A percentile compares a stretch with the other conserved stretches of the same genome.
Conservation (phyloP, 1,284 basidiomycete species). For the Stereum hirsutum region DNA sequence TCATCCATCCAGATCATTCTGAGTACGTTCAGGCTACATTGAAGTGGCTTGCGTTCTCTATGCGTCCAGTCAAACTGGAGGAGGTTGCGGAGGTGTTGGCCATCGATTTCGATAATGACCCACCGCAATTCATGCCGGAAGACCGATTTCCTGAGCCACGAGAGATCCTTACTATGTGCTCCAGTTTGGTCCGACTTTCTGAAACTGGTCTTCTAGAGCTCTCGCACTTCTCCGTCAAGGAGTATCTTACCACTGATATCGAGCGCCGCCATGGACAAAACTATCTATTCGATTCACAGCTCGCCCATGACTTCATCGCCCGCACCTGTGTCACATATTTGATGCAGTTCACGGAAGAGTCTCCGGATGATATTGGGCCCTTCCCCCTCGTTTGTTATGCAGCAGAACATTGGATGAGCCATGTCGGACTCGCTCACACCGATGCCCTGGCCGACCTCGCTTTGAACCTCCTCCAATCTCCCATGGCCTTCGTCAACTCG, state of each 20-base stretch:
- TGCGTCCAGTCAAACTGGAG: neutral
- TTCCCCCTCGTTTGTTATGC: neutral
- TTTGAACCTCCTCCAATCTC: neutral
- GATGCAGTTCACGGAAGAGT: neutral
- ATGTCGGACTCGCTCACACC: neutral
- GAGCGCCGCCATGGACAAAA: neutral
- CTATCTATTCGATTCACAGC: neutral
- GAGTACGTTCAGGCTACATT: neutral
- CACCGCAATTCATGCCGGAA: neutral
- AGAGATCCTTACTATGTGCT: neutral
- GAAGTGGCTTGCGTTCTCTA: neutral
- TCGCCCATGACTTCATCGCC: neutral
- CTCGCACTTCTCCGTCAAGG: conserved; percentile 4
- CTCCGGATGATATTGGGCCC: neutral
- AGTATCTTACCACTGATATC: neutral
- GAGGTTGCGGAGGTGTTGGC: neutral
- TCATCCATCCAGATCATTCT: neutral
- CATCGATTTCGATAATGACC: neutral
- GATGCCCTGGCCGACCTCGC: neutral
- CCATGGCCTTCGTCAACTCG: neutral
- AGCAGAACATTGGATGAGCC: neutral
- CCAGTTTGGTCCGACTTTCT: neutral
- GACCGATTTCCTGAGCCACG: neutral
- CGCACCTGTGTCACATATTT: neutral
- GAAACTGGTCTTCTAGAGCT: neutral